Evolutionary conservation across 345 rosid genomes (phyloP), one percentile per base, ranked within the genome.

Genomic region (Dipteronia sinensis): DNA sequence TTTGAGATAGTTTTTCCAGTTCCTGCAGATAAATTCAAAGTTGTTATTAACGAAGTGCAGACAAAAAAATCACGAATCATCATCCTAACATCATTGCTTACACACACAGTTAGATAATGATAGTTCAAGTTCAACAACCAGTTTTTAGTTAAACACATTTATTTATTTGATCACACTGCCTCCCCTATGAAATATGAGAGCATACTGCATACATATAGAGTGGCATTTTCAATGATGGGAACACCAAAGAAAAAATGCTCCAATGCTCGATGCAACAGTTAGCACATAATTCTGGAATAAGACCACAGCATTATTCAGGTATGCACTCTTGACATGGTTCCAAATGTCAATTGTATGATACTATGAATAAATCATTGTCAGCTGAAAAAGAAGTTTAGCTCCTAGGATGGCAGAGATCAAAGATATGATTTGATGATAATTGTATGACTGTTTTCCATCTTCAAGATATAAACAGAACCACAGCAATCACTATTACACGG

Each of bases 1-100:
- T 95, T 72, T 90, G 92, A 47, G 98, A 87, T 59, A 92, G 84
- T 75, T 86, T 91, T 73, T 91, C 89, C 71, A 95, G 85, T 84
- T 95, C 98, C 99, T 95, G 86, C 9, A 77, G 66, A 77, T 40
- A 47, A 67, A 42, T 22, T 55, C 74, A 72, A 77, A 42, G n/a
- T 38, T 23, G 34, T 47, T 40, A 27, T 65, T 23, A 25, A 61
- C 59, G 47, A 38, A 59, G 19, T 1, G 40, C 62, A 40, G 59
- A 29, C 5, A 1, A 29, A 53, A 10, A 34, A 34, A 34, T 34
- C 19, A 77, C 62, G 58, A 46, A 58, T 38, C 7, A 51, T 7
- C 38, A 68, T 10, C 47, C 44, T 15, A 65, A 65, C 69, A 29
- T 65, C 69, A 31, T 34, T 13, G 69, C 17, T 65, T 65, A 65